A percentile compares a stretch with the other conserved stretches of the same genome.
Evolutionary conservation across 1,284 basidiomycete genomes (phyloP).

Genomic region (Polyporus tsugae): DNA sequence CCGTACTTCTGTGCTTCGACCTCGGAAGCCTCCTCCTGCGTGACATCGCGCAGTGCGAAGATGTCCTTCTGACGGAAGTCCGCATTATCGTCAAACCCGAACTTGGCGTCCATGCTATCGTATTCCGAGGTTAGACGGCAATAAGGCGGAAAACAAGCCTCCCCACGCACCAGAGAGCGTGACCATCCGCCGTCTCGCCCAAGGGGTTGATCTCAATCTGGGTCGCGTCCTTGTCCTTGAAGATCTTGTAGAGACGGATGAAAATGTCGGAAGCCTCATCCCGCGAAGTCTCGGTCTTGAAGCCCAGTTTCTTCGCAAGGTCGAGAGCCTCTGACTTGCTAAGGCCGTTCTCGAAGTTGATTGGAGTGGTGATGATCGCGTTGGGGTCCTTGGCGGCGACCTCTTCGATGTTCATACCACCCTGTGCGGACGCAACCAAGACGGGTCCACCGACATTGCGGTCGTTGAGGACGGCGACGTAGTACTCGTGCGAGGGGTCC

Average conservation of each 20-base stretch:
- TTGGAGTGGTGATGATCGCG: constrained; percentile 96
- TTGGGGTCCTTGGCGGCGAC: constrained; percentile 97
- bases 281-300: constrained; percentile 78
- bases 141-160: background rate
- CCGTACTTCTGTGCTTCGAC: constrained; percentile 95
- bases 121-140: constrained; percentile 4
- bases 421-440: constrained; percentile 93
- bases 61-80: constrained; percentile 96
- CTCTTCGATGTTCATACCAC: constrained; percentile 99
- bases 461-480: constrained; percentile 97
- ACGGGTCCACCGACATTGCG: constrained; percentile 91
- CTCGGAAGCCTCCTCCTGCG: constrained; percentile 97
- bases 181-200: constrained; percentile 94
- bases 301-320: constrained; percentile 92
- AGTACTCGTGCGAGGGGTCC: constrained; percentile 96
- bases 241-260: constrained; percentile 94
- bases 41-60: constrained; percentile 90
- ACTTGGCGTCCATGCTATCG: constrained; percentile 98
- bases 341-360: constrained; percentile 89
- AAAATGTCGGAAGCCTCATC: constrained; percentile 93
- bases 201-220: constrained; percentile 99
- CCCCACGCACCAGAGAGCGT: constrained; percentile 83
- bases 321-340: constrained; percentile 76
- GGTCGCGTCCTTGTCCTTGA: constrained; percentile 99
- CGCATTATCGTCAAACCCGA: constrained; percentile 99